Evolutionary conservation across 768 basidiomycete genomes (phyloP).

Genomic region (Coprinopsis cinerea): DNA sequence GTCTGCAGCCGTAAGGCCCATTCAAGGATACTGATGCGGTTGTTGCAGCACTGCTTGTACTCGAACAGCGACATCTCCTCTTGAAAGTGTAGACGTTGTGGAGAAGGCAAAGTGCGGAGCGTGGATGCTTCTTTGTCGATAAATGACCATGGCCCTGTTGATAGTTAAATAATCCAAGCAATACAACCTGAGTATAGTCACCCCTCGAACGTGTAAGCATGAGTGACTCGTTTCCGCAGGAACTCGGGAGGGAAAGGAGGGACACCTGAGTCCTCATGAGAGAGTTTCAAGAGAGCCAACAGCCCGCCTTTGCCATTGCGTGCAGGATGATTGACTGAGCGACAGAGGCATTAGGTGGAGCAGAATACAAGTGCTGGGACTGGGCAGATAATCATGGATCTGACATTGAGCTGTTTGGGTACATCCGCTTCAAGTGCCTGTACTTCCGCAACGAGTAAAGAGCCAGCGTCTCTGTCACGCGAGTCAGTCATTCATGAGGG

Average conservation of each 20-base stretch:
- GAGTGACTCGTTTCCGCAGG: not conserved
- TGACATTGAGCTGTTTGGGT: slow-evolving; percentile 33
- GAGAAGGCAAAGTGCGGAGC: not conserved
- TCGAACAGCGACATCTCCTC: slow-evolving; percentile 21
- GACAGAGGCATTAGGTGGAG: not conserved
- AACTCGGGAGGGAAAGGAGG: not conserved
- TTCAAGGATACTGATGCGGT: not conserved
- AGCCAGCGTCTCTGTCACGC: slow-evolving; percentile 66
- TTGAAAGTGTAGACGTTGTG: not conserved
- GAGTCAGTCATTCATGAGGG: not conserved
- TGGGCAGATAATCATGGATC: slow-evolving; percentile 20
- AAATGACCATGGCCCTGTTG: not conserved
- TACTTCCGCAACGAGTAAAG: slow-evolving; percentile 81
- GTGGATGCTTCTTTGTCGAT: not conserved
- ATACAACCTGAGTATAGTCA: too few relatives aligned
- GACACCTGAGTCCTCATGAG: not conserved
- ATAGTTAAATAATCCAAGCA: too few relatives aligned
- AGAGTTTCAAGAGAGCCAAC: not conserved
- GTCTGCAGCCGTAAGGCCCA: not conserved
- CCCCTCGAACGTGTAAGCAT: too few relatives aligned
- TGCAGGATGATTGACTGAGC: not conserved
- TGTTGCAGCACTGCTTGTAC: slow-evolving; percentile 23
- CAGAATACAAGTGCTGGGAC: too few relatives aligned
- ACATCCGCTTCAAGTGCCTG: slow-evolving; percentile 70
- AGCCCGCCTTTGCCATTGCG: not conserved